Percentiles rank a stretch among this genome's conserved stretches.
These are phyloP conservation scores for Vitis rotundifolia DNA, from an alignment of 164 flowering plant species.

Conservation along the genomic window DNA sequence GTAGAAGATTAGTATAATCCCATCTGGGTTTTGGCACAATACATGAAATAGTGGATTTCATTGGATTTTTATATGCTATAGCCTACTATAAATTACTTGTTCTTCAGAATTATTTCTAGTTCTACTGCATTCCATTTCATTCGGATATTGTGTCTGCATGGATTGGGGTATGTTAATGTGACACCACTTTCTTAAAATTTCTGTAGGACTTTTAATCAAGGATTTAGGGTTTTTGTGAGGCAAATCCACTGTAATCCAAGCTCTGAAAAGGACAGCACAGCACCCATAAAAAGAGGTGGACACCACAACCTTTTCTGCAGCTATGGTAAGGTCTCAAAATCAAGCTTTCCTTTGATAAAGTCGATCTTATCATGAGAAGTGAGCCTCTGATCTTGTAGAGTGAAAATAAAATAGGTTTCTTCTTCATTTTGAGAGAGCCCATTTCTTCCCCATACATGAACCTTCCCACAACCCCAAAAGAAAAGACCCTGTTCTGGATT, in stretches of 20 bases:
- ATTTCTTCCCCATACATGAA: slow-evolving; percentile 22
- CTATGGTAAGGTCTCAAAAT: slow-evolving; percentile 24
- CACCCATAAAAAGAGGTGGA: slow-evolving; percentile 11
- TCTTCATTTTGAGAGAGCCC: neutral
- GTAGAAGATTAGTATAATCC: no score
- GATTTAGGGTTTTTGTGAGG: slow-evolving; percentile 9
- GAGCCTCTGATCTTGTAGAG: slow-evolving; percentile 4
- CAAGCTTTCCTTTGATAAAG: slow-evolving; percentile 12
- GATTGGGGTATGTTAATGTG: neutral
- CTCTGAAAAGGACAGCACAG: slow-evolving; percentile 23
- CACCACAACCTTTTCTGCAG: slow-evolving; percentile 15
- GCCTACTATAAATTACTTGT: no score
- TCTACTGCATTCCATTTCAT: no score
- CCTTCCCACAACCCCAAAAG: slow-evolving; percentile 4
- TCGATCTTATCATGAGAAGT: slow-evolving; percentile 12
- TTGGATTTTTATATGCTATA: no score
- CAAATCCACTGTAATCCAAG: slow-evolving; percentile 5
- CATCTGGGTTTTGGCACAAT: no score
- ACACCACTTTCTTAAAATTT: no score
- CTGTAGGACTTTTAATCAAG: neutral
- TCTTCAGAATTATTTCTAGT: no score
- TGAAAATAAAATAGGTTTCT: neutral
- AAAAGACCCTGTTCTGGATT: neutral
- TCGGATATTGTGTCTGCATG: neutral
- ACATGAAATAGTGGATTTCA: no score